Evolutionary conservation across 108 stramenopile genomes (phyloP).

Genomic region (Fragilariopsis cylindrus): DNA sequence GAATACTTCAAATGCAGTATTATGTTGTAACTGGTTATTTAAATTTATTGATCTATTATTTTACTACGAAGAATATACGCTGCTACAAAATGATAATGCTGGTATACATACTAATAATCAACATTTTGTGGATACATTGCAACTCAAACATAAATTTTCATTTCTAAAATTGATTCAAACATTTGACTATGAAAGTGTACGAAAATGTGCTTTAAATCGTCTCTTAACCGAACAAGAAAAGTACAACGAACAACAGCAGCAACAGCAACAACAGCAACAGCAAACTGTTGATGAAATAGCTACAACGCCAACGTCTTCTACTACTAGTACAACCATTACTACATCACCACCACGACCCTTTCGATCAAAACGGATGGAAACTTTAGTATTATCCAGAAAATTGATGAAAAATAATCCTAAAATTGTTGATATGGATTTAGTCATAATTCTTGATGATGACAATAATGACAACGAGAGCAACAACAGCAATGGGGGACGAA

Average conservation of each 20-base stretch:
- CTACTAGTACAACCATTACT: neutral
- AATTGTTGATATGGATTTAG: constrained; percentile 49
- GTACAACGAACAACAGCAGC: neutral
- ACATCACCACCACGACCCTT: neutral
- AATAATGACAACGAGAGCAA: neutral
- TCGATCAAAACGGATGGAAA: constrained; percentile 38
- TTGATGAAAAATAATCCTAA: constrained; percentile 39
- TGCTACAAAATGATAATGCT: neutral
- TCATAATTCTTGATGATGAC: constrained; percentile 19
- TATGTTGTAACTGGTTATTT: constrained; percentile 44
- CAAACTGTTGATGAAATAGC: constrained; percentile 25
- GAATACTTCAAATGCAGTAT: constrained; percentile 39
- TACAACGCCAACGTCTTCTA: neutral
- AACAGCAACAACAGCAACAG: constrained; percentile 12
- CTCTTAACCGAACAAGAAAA: neutral
- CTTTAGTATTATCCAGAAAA: constrained; percentile 20
- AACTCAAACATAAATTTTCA: constrained; percentile 39
- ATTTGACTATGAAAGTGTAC: constrained; percentile 32
- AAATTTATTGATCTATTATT: constrained; percentile 52
- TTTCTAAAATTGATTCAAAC: constrained; percentile 43
- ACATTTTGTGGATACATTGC: constrained; percentile 54
- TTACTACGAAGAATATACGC: constrained; percentile 45
- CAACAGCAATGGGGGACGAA: too few species aligned
- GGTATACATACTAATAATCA: constrained; percentile 7
- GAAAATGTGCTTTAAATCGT: constrained; percentile 24